Evolutionary conservation across 2,329 filamentous ascomycete genomes (phyloP).

Genomic region (Aspergillus persii): DNA sequence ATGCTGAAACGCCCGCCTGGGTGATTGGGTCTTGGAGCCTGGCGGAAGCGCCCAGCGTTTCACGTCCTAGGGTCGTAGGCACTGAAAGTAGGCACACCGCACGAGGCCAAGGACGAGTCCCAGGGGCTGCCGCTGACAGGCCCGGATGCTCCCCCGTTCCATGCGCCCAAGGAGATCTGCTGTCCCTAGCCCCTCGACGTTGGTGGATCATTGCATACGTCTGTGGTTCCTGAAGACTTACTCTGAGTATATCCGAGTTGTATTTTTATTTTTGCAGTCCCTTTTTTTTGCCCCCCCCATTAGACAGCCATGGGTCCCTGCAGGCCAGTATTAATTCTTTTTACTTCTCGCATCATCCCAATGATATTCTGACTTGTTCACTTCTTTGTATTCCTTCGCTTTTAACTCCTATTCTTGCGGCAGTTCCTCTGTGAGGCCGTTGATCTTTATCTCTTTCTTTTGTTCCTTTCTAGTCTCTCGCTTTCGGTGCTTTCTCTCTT

Average conservation of each 20-base stretch:
- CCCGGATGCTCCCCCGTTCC: background rate
- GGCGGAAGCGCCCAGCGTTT: background rate
- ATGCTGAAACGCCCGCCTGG: background rate
- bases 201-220: background rate
- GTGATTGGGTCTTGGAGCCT: background rate
- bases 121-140: background rate
- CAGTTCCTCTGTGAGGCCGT: slow-evolving; percentile 13
- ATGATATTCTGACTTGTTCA: slow-evolving; percentile 7
- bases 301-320: background rate
- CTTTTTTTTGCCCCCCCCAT: background rate
- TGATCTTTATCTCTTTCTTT: slow-evolving; percentile 8
- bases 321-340: background rate
- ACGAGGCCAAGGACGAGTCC: no score
- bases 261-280: background rate
- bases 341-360: background rate
- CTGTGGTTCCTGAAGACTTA: background rate
- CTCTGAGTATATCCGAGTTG: background rate
- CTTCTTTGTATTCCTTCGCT: slow-evolving; percentile 10
- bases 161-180: background rate
- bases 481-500: slow-evolving; percentile 9
- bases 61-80: background rate
- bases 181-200: background rate
- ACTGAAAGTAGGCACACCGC: no score
- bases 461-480: slow-evolving; percentile 2
- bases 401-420: background rate